phyloP scores from a whole-genome alignment of 768 basidiomycete species.

The Amanita muscaria region DNA sequence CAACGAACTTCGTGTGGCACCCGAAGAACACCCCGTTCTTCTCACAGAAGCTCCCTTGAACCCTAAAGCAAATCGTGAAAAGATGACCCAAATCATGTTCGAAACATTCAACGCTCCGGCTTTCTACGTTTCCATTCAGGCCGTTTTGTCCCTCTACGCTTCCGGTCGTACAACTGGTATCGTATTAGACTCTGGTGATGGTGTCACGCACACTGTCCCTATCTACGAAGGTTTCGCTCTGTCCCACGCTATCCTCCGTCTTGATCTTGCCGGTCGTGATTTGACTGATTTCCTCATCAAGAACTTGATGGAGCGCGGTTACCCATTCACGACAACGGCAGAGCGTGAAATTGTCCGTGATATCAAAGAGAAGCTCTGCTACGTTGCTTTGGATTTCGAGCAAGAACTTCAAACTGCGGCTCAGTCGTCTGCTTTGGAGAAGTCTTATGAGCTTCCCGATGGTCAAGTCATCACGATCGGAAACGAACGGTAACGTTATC shows the following conservation, averaged over 20 bases:
- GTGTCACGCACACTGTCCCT: slow-evolving; percentile 92
- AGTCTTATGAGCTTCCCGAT: slow-evolving; percentile 87
- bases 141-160: slow-evolving; percentile 85
- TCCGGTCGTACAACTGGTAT: slow-evolving; percentile 84
- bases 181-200: slow-evolving; percentile 93
- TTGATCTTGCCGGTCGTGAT: slow-evolving; percentile 91
- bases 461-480: slow-evolving; percentile 95
- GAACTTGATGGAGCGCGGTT: slow-evolving; percentile 84
- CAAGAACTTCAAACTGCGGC: slow-evolving; percentile 89
- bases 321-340: slow-evolving; percentile 89
- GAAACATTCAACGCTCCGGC: slow-evolving; percentile 92
- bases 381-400: slow-evolving; percentile 91
- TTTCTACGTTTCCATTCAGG: slow-evolving; percentile 89
- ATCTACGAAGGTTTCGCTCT: slow-evolving; percentile 93
- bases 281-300: slow-evolving; percentile 80
- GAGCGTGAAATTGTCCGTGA: slow-evolving; percentile 93
- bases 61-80: slow-evolving; percentile 88
- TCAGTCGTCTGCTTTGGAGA: slow-evolving; percentile 83
- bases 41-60: slow-evolving; percentile 90
- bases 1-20: slow-evolving; percentile 90
- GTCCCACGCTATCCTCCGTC: slow-evolving; percentile 87
- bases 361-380: slow-evolving; percentile 97
- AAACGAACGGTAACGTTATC: slow-evolving; percentile 68
- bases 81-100: slow-evolving; percentile 97
- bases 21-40: slow-evolving; percentile 88